Conservation (phyloP, 257 asterid genomes). For the Lycium barbarum region DNA sequence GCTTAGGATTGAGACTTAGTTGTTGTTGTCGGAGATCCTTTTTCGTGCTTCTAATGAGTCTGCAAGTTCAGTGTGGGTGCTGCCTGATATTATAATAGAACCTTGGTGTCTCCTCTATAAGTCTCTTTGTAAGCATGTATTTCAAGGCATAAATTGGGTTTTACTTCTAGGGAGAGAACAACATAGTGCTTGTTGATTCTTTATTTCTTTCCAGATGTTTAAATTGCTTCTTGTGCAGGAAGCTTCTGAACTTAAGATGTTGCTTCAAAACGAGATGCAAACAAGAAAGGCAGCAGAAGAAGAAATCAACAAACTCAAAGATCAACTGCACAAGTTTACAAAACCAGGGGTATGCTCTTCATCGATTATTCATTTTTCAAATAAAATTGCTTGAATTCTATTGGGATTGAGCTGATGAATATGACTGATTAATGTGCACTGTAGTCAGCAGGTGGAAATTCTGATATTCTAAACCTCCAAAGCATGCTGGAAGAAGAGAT, state of each 20-base stretch:
- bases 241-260: conserved; percentile 63
- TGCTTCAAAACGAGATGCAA: conserved; percentile 77
- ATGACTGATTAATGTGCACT: conserved; percentile 45
- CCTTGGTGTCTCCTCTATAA: neutral
- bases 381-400: conserved; percentile 25
- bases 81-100: conserved; percentile 8
- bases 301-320: conserved; percentile 66
- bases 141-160: conserved; percentile 10
- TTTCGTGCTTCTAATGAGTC: neutral
- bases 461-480: conserved; percentile 63
- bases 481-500: conserved; percentile 82
- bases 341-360: conserved; percentile 60
- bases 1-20: neutral
- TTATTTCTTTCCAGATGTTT: conserved; percentile 34
- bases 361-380: conserved; percentile 30
- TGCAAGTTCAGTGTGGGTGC: neutral
- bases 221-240: conserved; percentile 58
- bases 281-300: conserved; percentile 87
- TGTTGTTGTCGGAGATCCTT: conserved; percentile 4
- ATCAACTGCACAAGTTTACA: conserved; percentile 55
- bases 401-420: conserved; percentile 38
- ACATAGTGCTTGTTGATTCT: neutral
- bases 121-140: neutral
- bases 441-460: conserved; percentile 73
- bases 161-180: neutral